Base-by-base conservation (phyloP, 495 filamentous ascomycete species). In the Hypomontagnella monticulosa region DNA sequence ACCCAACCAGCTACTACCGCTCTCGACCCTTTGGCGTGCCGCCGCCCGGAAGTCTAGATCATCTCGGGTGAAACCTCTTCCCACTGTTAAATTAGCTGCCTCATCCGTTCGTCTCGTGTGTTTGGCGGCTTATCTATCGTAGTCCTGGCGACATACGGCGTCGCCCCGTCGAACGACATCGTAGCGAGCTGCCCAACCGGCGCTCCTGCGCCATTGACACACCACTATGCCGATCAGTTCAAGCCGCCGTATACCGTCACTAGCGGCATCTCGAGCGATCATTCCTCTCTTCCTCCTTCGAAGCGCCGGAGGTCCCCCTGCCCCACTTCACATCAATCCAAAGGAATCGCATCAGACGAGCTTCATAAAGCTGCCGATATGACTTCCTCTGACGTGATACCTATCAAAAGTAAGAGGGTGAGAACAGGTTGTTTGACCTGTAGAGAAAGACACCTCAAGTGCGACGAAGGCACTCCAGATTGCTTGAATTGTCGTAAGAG, bases 401-500 rank as follows among this genome's bases (percentile, higher is more conserved):
- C 77, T 1, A 66, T 75, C n/a, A 91, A 90, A 70, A 85, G 88
- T 15, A 87, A 83, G 70, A 78, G 90, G 40, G 89, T 91, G 9
- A 86, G 90, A 19, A 93, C 90, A 7, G 90, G 90, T 16, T 93
- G 90, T 69, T 76, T 93, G 27, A 93, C 90, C 4, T 93, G 90
- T 73, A 85, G 90, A 53, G 88, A 91, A 71, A 80, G 90, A 6
- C 83, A 86, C 59, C 76, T 86, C 54, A 86, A 85, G 72, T 87
- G 86, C 73, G 94, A 99, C 71, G 95, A 99, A 76, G 88, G 81
- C 1, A 69, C 87, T 34, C 92, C 93, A 2, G 80, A 87, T 44
- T 98, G 94, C 71, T 76, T 79, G 62, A 99, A 99, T 69, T 99
- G 95, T 76, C 85, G 84, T 18, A 98, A 97, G 74, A 94, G 93